Evolutionary conservation across 768 basidiomycete species (phyloP), one percentile per base, ranked within the genome.

Genomic region (Amanita phalloides): DNA sequence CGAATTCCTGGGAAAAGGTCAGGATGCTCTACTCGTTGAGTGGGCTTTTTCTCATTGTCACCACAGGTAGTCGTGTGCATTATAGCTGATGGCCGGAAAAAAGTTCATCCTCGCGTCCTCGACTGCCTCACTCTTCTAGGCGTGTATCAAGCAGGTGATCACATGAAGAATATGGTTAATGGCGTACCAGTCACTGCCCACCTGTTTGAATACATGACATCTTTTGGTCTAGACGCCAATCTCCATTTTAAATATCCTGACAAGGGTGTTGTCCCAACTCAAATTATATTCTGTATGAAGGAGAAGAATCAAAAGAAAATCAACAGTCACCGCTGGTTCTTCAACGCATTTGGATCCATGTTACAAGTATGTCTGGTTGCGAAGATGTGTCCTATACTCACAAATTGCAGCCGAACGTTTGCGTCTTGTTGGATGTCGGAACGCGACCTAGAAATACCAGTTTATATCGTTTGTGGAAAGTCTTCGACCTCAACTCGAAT

Each of bases 281-380:
- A 94, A 63, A 92, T 90, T 45, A 83, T 98, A 30, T 90, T 90
- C 62, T 88, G 84, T 62, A 76, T 89, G 72, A 90, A 91, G 71
- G 92, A 94, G 71, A 88, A 82, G 71, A 97, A 95, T 63, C 86
- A 90, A 63, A 93, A 94, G 74, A 96, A 97, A 71, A 94, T 97
- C 62, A 97, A 96, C 64, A 90, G 86, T 44, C 93, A 96, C 60
- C 74, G 94, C 45, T 97, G 94, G 94, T 95, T 94, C 66, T 96
- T 98, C 68, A 97, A 96, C 62, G 94, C 91, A 0, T 89, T 97
- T 63, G 87, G 79, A 0, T 75, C 84, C 0, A 71, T 94, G 63
- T 66, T 97, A 26, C 86, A 88, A 68, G 88, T 86, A 38, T n/a
- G 75, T 39, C 14, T 17, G 10, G 17, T 28, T 37, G 2, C 37